Base-by-base conservation (phyloP, 2,329 filamentous ascomycete genomes). In the Diplodia intermedia region DNA sequence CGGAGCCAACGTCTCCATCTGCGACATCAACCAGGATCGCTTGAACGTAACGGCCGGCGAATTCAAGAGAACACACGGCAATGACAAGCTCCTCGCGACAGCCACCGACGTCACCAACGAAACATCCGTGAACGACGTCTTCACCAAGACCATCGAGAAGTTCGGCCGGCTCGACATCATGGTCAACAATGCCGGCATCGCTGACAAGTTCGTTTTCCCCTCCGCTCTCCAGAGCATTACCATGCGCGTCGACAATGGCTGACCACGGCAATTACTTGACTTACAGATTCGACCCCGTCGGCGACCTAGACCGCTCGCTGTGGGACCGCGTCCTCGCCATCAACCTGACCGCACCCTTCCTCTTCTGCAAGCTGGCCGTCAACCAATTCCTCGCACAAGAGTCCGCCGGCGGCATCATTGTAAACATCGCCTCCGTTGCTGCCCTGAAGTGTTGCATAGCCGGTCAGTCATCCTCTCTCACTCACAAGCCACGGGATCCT, bases 131-230 rank as follows among this genome's bases (percentile, higher is more conserved):
- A 20, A 47, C 20, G 26, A 65, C 2, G 20, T 65, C 15, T 43
- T 54, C 52, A 23, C 14, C 15, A 40, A 66, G 53, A 50, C 52
- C 3, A 20, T 66, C 8, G 62, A 65, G n/a, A 66, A 49, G 65
- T 86, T 84, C 69, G 81, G 80, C 33, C 78, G 79, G 14, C 74
- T 86, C 23, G 86, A 89, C 74, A 78, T 88, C 23, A 77, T 89
- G 7, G 76, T 88, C 72, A 87, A 88, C 76, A 86, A 86, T 69
- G 86, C 86, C 11, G 86, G 83, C 26, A 79, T 88, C 66, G 84
- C 86, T 78, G 87, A 89, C 72, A 63, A 63, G 60, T 62, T 18
- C n/a, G 60, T 23, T 23, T 6, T 18, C 15, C 2, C 4, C 15
- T 18, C 18, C n/a, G 40, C 15, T 43, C 7, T 20, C 40, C 7